Percentiles rank a stretch among this genome's conserved stretches.
These are phyloP conservation scores for Hydnomerulius pinastri DNA, from an alignment of 768 basidiomycete species.

Conservation along the genomic window DNA sequence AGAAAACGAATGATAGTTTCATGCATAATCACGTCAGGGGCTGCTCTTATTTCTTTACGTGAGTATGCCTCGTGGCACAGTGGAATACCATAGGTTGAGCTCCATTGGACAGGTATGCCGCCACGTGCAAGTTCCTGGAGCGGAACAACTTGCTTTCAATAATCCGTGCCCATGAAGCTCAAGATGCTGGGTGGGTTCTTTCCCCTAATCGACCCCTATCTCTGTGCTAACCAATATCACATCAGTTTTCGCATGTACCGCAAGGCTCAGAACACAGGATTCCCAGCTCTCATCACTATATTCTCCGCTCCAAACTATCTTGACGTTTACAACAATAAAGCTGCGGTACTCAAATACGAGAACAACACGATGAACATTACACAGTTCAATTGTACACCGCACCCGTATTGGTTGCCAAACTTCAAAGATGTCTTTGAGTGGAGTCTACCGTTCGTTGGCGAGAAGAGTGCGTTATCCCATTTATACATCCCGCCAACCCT, in stretches of 20 bases:
- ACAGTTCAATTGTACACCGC: constrained; percentile 78
- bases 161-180: constrained; percentile 96
- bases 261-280: constrained; percentile 90
- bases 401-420: constrained; percentile 95
- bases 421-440: constrained; percentile 99
- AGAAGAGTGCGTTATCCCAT: constrained; percentile 72
- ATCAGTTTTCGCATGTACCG: constrained; percentile 88
- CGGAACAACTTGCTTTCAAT: constrained; percentile 88
- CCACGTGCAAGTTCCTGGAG: constrained; percentile 92
- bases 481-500: neutral
- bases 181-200: constrained; percentile 81
- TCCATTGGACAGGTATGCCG: constrained; percentile 59
- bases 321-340: constrained; percentile 95
- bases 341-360: constrained; percentile 94
- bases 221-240: neutral
- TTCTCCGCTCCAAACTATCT: constrained; percentile 98
- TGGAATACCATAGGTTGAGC: neutral
- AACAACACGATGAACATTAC: constrained; percentile 96
- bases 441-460: constrained; percentile 96
- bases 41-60: constrained; percentile 79
- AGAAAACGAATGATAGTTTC: constrained; percentile 66
- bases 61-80: constrained; percentile 17
- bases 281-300: constrained; percentile 96
- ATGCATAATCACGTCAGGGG: constrained; percentile 74
- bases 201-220: neutral